Evolutionary conservation across 345 rosid genomes (phyloP), one percentile per base, ranked within the genome.

Genomic region (Linum usitatissimum): DNA sequence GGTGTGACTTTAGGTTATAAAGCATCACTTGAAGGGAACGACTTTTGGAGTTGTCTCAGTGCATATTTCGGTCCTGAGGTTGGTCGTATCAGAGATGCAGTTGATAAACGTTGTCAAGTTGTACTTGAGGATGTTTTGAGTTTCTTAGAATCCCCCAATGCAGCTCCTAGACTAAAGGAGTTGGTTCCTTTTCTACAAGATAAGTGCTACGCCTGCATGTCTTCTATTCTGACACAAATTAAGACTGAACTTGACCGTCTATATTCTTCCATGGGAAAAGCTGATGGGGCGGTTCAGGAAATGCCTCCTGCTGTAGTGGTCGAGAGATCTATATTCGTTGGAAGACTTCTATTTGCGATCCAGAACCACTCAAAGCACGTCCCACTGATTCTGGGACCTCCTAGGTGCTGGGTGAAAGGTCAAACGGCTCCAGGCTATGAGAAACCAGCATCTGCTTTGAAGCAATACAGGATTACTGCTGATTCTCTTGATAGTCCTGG

Each of bases 91-190:
- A 85, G 90, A 76, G 97, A 90, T 80, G 84, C 84, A 53, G 85
- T 93, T 55, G 99, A 93, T 67, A 81, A 68, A 66, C 75, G 79
- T 73, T 90, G 96, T 75, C 86, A 76, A 67, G 78, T 60, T 67
- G 78, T 86, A 68, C 86, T 90, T 42, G 95, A 84, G 69, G 97
- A 93, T 75, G 84, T 93, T 19, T 76, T 93, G 64, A 76, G 81
- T 78, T 93, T 93, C 81, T 76, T 93, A 68, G 99, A 90, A 58
- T 90, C 99, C 75, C 87, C 96, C 30, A 93, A 83, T 75, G 96
- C 96, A 54, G 80, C 85, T 73, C 74, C 74, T 57, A 85, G 99
- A 78, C 69, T 93, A 68, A 87, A 78, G 79, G 85, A 79, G 77
- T 77, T 93, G 77, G 92, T 81, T 4, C 87, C 87, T 3, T 86